Evolutionary conservation across 192 early-diverging fungal species (phyloP).

Genomic region (Coemansia sp.): DNA sequence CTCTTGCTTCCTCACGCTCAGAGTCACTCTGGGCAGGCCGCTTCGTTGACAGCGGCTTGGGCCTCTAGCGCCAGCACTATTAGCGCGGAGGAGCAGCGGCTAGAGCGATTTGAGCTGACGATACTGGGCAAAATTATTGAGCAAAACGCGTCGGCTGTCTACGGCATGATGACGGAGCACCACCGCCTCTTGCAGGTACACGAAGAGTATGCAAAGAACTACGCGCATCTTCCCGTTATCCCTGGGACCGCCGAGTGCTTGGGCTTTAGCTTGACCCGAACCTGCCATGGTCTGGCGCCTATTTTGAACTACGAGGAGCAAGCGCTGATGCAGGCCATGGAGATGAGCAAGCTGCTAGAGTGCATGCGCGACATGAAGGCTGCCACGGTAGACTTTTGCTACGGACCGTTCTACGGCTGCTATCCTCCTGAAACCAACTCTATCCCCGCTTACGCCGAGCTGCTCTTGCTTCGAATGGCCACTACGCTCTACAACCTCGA

Average conservation of each 20-base stretch:
- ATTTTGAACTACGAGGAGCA: constrained; percentile 41
- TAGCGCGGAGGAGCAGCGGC: constrained; percentile 23
- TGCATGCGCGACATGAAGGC: constrained; percentile 42
- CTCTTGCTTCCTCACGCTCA: constrained; percentile 14
- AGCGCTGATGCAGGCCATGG: constrained; percentile 45
- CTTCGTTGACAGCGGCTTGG: not conserved
- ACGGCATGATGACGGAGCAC: constrained; percentile 51
- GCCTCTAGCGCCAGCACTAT: constrained; percentile 2
- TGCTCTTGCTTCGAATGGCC: constrained; percentile 32
- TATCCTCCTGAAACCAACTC: constrained; percentile 19
- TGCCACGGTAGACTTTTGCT: constrained; percentile 19
- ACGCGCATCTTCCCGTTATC: not conserved
- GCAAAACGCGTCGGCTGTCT: constrained; percentile 44
- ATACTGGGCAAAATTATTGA: constrained; percentile 36
- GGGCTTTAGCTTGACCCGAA: constrained; percentile 17
- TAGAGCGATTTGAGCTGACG: constrained; percentile 38
- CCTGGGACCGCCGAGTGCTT: constrained; percentile 22
- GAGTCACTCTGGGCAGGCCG: not conserved
- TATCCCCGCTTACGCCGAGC: constrained; percentile 23
- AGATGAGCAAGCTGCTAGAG: constrained; percentile 36
- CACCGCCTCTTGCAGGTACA: constrained; percentile 38
- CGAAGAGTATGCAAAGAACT: constrained; percentile 11
- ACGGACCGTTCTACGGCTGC: constrained; percentile 27
- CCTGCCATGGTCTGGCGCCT: constrained; percentile 45
- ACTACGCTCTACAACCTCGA: constrained; percentile 40